Evolutionary conservation across 2,329 filamentous ascomycete genomes (phyloP).

Genomic region (Capronia epimyces): DNA sequence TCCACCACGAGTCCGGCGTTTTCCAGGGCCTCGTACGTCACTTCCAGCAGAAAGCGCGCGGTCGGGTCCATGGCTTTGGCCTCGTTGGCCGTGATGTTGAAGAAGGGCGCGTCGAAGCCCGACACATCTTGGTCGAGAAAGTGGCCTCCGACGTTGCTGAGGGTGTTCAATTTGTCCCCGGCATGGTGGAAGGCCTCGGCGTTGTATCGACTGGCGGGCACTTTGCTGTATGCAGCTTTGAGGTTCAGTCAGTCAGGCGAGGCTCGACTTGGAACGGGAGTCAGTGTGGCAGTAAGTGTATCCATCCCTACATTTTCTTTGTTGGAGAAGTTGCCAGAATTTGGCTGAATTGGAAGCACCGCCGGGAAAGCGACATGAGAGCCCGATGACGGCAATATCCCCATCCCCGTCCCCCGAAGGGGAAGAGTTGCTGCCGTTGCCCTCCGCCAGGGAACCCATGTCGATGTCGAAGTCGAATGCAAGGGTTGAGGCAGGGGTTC

Average conservation of each 20-base stretch:
- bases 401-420: not conserved
- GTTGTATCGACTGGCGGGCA: no score
- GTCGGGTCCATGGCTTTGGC: conserved; percentile 10
- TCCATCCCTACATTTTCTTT: no score
- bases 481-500: no score
- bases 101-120: conserved; percentile 10
- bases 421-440: no score
- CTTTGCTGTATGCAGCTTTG: no score
- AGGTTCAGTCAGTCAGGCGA: no score
- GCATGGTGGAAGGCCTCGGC: no score
- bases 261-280: no score
- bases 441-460: no score
- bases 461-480: no score
- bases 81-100: conserved; percentile 5
- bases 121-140: not conserved
- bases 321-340: conserved; percentile 6
- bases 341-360: not conserved
- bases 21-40: conserved; percentile 9
- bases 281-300: no score
- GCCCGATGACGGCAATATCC: conserved; percentile 15
- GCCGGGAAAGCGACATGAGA: conserved; percentile 14
- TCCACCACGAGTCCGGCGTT: not conserved
- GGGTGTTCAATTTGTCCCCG: no score
- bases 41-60: conserved; percentile 14
- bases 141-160: not conserved